Evolutionary conservation across 2,329 filamentous ascomycete genomes (phyloP), one percentile per base, ranked within the genome.

Genomic region (Drechmeria coniospora): DNA sequence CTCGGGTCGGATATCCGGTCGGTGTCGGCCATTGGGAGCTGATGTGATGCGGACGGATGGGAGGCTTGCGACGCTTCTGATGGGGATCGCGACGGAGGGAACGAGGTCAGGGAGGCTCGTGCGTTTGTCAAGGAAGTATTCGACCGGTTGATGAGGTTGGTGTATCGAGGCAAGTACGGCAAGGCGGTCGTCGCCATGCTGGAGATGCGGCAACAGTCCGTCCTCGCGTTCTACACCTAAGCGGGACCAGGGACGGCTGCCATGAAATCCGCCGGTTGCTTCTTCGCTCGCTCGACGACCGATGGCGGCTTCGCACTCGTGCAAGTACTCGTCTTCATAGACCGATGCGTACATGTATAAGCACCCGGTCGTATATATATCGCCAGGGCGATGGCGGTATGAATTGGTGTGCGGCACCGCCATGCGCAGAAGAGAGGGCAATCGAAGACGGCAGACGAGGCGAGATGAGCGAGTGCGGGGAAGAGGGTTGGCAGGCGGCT

Each of bases 81-180:
- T 27, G 61, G 56, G 25, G 67, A 65, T 32, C 67, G 60, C 27
- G 70, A 68, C 8, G 65, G 63, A 33, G 71, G 67, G 43, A 76
- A 71, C 23, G 73, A 77, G 15, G 72, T 68, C 26, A 78, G 54
- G n/a, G 74, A 79, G 23, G 66, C 62, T 42, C 63, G 54, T 40
- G 47, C 47, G 23, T 45, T 44, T 23, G 42, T 34, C 27, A 42
- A 29, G 19, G 46, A 48, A 35, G 38, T 44, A 44, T 51, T 53
- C 34, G 45, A 36, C 33, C 38, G 46, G 16, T 42, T 44, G 29
- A 41, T 55, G 41, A 56, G 49, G 45, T 43, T 43, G 26, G 39
- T 37, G 24, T 42, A 54, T 40, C 59, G 54, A 34, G 53, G 48
- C 34, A 59, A 45, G 38, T 56, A 56, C 29, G 62, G 56, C 36